A percentile compares a stretch with the other conserved stretches of the same genome.
Evolutionary conservation across 306 rosid species (phyloP).

Genomic region (Sicyos edulis): DNA sequence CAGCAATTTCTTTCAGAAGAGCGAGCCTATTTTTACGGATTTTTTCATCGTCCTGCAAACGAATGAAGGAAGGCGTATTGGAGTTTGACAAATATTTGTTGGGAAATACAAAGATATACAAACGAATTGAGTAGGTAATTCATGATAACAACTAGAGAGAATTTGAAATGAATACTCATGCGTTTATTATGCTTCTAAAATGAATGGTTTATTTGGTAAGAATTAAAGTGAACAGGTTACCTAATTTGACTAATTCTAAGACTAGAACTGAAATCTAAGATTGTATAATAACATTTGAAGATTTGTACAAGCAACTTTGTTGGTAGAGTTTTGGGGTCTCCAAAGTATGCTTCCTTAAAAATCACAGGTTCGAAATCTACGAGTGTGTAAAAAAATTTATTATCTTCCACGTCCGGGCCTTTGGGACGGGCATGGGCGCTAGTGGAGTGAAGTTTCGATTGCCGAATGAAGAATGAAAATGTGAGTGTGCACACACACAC

Average conservation of each 20-base stretch:
- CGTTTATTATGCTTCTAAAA: not conserved
- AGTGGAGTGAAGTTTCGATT: too few relatives aligned
- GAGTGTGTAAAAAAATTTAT: too few relatives aligned
- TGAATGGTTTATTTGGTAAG: not conserved
- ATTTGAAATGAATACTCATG: not conserved
- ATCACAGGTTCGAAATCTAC: too few relatives aligned
- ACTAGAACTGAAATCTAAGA: slow-evolving; percentile 1
- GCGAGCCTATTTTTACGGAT: slow-evolving; percentile 72
- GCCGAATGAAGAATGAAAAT: not conserved
- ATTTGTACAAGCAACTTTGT: not conserved
- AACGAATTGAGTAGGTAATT: not conserved
- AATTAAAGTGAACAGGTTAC: not conserved
- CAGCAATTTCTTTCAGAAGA: slow-evolving; percentile 70
- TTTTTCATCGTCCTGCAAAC: slow-evolving; percentile 58
- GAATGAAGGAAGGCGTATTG: not conserved
- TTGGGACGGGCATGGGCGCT: too few relatives aligned
- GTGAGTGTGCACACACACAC: not conserved
- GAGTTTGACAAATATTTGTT: not conserved
- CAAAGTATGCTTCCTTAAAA: too few relatives aligned
- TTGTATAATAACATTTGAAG: not conserved
- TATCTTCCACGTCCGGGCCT: too few relatives aligned
- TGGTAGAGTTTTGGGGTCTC: too few relatives aligned
- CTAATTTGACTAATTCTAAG: not conserved
- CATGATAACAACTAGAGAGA: not conserved
- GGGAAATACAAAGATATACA: not conserved